Evolutionary conservation across 495 filamentous ascomycete species (phyloP).

Genomic region (Pyrenula aspistea): DNA sequence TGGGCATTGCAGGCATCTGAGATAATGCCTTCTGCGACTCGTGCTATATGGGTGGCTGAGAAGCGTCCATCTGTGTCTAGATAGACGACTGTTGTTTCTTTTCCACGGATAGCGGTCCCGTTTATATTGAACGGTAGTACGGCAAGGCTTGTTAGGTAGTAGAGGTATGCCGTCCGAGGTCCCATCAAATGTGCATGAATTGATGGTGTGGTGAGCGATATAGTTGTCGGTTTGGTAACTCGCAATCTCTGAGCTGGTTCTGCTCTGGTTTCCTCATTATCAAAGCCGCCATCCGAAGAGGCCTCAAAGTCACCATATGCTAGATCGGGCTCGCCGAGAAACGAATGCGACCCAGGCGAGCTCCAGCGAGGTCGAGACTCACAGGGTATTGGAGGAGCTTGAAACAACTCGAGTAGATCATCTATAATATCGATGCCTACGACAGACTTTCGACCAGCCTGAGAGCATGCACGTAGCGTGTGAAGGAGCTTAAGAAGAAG

Average conservation of each 20-base stretch:
- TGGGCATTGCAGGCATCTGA: neutral
- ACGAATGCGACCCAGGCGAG: neutral
- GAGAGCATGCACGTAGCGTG: constrained; percentile 20
- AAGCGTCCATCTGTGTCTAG: constrained; percentile 63
- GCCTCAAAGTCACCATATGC: neutral
- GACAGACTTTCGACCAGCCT: constrained; percentile 1
- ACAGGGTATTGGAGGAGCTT: constrained; percentile 9
- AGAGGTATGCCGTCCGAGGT: constrained; percentile 50
- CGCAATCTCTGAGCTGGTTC: constrained; percentile 1
- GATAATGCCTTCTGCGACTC: constrained; percentile 21
- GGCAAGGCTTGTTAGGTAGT: constrained; percentile 49
- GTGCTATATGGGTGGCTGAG: constrained; percentile 41
- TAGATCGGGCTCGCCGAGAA: constrained; percentile 1
- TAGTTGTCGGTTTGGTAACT: neutral
- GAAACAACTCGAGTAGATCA: constrained; percentile 32
- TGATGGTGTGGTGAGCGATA: neutral
- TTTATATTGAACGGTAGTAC: constrained; percentile 37
- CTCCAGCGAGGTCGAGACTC: neutral
- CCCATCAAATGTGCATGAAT: neutral
- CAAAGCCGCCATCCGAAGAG: constrained; percentile 1
- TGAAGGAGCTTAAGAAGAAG: constrained; percentile 31
- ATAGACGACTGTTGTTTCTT: constrained; percentile 48
- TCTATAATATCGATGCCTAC: constrained; percentile 37
- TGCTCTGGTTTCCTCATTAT: constrained; percentile 7
- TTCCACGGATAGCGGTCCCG: constrained; percentile 30